Percentiles rank a stretch among this genome's conserved stretches.
These are phyloP conservation scores for Populus hybrid DNA, from an alignment of 441 rosid species.

Conservation along the genomic window DNA sequence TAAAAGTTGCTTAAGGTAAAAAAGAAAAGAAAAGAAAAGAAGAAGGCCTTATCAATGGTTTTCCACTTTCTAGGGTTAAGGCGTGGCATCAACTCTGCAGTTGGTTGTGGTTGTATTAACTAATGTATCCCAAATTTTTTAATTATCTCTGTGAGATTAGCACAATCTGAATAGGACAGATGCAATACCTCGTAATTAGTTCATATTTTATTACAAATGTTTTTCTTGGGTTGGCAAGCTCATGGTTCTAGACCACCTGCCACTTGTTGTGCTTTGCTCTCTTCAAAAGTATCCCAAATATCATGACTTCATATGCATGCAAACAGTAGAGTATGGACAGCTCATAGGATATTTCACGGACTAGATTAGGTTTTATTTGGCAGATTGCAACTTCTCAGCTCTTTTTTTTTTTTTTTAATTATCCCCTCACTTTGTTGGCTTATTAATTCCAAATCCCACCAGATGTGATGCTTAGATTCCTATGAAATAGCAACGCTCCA, in stretches of 20 bases:
- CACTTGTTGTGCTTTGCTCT: constrained; percentile 20
- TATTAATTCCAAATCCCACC: no score
- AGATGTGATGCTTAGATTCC: no score
- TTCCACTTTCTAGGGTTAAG: constrained; percentile 26
- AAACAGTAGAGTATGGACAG: neutral
- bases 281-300: neutral
- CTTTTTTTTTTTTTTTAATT: no score
- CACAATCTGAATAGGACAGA: constrained; percentile 21
- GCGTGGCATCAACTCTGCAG: neutral
- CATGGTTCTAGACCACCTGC: constrained; percentile 20
- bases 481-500: no score
- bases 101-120: constrained; percentile 20
- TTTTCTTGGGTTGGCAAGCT: constrained; percentile 9
- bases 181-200: constrained; percentile 13
- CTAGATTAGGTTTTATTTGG: neutral
- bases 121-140: constrained; percentile 7
- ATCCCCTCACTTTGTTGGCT: no score
- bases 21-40: constrained; percentile 16
- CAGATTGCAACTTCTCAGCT: neutral
- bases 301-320: neutral
- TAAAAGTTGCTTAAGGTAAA: constrained; percentile 6
- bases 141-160: constrained; percentile 1
- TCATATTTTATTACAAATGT: neutral
- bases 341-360: neutral
- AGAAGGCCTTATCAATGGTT: constrained; percentile 36